Conservation (phyloP, 1,139 yeast species). For the Scheffersomyces titani region DNA sequence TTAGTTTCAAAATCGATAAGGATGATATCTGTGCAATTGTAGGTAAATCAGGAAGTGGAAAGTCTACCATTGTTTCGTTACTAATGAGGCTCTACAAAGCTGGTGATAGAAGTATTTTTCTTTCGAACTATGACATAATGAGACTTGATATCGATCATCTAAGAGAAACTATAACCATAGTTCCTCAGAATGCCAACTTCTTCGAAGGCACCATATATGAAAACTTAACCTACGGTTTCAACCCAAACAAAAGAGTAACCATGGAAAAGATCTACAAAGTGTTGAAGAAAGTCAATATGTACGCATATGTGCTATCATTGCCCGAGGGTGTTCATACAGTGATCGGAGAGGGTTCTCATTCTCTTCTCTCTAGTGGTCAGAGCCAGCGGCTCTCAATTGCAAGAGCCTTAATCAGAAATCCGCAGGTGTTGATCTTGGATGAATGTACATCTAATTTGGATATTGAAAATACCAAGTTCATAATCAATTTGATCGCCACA, state of each 20-base stretch:
- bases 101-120: conserved; percentile 30
- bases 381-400: conserved; percentile 76
- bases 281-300: conserved; percentile 49
- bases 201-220: conserved; percentile 69
- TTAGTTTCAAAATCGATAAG: conserved; percentile 41
- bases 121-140: conserved; percentile 45
- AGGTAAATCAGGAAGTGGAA: conserved; percentile 83
- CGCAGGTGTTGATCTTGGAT: conserved; percentile 66
- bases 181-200: conserved; percentile 66
- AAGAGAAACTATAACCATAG: conserved; percentile 58
- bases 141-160: conserved; percentile 49
- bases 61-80: conserved; percentile 64
- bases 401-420: conserved; percentile 66
- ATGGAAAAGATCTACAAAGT: conserved; percentile 41
- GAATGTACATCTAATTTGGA: conserved; percentile 84
- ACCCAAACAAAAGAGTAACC: conserved; percentile 18
- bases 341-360: conserved; percentile 51
- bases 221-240: conserved; percentile 65
- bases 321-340: conserved; percentile 59
- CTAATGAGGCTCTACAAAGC: conserved; percentile 53
- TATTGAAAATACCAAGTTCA: conserved; percentile 45
- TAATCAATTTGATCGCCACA: conserved; percentile 43
- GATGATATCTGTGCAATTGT: conserved; percentile 62
- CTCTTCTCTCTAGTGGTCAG: conserved; percentile 76
- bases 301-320: conserved; percentile 50